These are phyloP conservation scores for Casaregolazyma lundiana DNA, from an alignment of 1,139 yeast species.

Conservation along the genomic window DNA sequence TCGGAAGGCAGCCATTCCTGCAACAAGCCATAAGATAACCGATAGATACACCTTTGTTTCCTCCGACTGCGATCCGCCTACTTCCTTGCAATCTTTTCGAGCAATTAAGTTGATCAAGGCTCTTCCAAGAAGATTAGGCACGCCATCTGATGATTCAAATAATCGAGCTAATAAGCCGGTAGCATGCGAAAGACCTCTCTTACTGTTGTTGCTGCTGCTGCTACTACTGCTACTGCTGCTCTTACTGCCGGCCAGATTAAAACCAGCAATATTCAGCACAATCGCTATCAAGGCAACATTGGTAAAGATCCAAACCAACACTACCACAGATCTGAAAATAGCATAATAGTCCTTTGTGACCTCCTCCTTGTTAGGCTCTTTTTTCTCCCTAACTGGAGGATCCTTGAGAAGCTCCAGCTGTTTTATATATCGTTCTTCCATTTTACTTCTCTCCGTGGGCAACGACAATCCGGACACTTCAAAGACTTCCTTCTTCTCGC, in stretches of 20 bases:
- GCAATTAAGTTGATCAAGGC: conserved; percentile 13
- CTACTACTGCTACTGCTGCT: conserved; percentile 10
- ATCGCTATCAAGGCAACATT: conserved; percentile 63
- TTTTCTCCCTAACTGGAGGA: conserved; percentile 28
- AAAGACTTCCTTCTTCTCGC: conserved; percentile 53
- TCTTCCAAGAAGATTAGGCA: conserved; percentile 9
- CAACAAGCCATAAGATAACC: conserved; percentile 75
- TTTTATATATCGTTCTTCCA: conserved; percentile 54
- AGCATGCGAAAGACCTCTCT: conserved; percentile 3
- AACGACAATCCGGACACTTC: conserved; percentile 58
- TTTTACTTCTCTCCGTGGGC: conserved; percentile 60
- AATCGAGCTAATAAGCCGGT: conserved; percentile 3
- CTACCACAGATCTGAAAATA: conserved; percentile 70
- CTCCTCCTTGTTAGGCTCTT: conserved; percentile 21
- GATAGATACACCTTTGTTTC: conserved; percentile 51
- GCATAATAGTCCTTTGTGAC: conserved; percentile 60
- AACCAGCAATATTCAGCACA: conserved; percentile 66
- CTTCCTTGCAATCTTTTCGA: conserved; percentile 21
- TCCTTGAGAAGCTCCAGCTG: conserved; percentile 27
- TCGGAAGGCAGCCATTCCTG: conserved; percentile 66
- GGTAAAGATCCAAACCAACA: conserved; percentile 71
- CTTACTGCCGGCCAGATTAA: conserved; percentile 29
- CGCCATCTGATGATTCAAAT: conserved; percentile 4
- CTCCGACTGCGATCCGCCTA: conserved; percentile 26
- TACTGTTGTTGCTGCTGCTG: conserved; percentile 16